Evolutionary conservation across 2,329 filamentous ascomycete species (phyloP).

Genomic region (Hypoxylon sp.): DNA sequence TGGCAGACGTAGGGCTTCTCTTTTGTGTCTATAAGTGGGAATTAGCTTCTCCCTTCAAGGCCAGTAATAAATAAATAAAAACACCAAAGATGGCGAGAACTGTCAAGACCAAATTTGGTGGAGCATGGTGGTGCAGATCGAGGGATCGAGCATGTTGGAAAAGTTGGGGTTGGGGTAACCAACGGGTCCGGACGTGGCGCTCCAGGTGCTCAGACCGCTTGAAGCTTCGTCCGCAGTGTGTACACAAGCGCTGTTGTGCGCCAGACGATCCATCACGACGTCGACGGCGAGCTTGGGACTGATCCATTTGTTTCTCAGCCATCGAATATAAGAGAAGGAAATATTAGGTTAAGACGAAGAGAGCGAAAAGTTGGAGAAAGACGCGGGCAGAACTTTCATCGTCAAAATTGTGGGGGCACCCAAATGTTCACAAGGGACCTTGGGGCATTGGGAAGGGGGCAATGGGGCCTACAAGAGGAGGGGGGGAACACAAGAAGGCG

Average conservation of each 20-base stretch:
- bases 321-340: constrained; percentile 40
- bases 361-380: constrained; percentile 46
- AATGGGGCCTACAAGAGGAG: constrained; percentile 3
- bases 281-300: constrained; percentile 51
- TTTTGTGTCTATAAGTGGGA: constrained; percentile 59
- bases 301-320: constrained; percentile 53
- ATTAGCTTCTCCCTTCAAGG: constrained; percentile 30
- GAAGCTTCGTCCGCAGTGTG: constrained; percentile 61
- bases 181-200: constrained; percentile 63
- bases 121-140: constrained; percentile 45
- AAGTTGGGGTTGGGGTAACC: constrained; percentile 54
- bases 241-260: constrained; percentile 55
- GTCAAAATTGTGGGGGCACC: constrained; percentile 47
- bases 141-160: constrained; percentile 22
- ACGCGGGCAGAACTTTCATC: constrained; percentile 40
- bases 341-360: constrained; percentile 37
- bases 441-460: constrained; percentile 14
- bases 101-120: constrained; percentile 22
- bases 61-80: neutral
- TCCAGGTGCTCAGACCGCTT: constrained; percentile 64
- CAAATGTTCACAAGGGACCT: constrained; percentile 43
- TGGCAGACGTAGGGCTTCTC: constrained; percentile 64
- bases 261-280: constrained; percentile 52
- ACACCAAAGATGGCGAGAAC: constrained; percentile 3
- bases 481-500: constrained; percentile 6